Base-by-base conservation (phyloP, 257 asterid species). In the Ocimum tenuiflorum region DNA sequence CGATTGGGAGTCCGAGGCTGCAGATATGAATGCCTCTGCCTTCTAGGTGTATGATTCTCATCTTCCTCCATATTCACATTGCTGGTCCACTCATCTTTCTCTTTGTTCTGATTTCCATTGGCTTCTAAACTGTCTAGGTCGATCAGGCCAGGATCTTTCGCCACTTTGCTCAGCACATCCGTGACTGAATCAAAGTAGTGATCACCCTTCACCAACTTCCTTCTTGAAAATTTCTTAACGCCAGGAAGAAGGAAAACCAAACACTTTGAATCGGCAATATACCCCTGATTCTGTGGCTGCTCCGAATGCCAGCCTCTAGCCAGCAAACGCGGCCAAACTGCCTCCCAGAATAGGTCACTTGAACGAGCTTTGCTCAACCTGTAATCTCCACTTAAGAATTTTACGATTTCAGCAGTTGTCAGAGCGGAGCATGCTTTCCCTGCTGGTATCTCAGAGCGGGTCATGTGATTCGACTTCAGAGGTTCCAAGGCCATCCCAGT, bases 301-400 rank as follows among this genome's bases (percentile, higher is more conserved):
- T 83, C 92, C 0, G 95, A 85, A 52, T 80, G 86, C 96, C 96
- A 89, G 19, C 98, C 98, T 68, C 89, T 66, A 15, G 91, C 98
- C 59, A 91, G 71, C 61, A 91, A 77, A 60, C 95, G 96, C 0
- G 96, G 98, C 98, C 98, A 91, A 17, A 91, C 90, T 0, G 98
- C 91, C 79, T 86, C 96, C 94, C 95, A 91, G 57, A 91, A 91
- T 23, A 91, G 65, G 63, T 91, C 96, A 8, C 75, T 83, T 11
- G 96, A 82, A 35, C 89, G 85, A 19, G 90, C 82, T 72, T 91
- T 91, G 80, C 96, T 86, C 75, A 88, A 62, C 22, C 98, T 75
- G 67, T 80, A 86, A 72, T 80, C 90, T 60, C 96, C 96, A 14
- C 88, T 85, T 27, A 91, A 66, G 66, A 83, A 80, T 60, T 79